phyloP scores from a whole-genome alignment of 139 green algal genomes.

The Diplosphaera chodatii region DNA sequence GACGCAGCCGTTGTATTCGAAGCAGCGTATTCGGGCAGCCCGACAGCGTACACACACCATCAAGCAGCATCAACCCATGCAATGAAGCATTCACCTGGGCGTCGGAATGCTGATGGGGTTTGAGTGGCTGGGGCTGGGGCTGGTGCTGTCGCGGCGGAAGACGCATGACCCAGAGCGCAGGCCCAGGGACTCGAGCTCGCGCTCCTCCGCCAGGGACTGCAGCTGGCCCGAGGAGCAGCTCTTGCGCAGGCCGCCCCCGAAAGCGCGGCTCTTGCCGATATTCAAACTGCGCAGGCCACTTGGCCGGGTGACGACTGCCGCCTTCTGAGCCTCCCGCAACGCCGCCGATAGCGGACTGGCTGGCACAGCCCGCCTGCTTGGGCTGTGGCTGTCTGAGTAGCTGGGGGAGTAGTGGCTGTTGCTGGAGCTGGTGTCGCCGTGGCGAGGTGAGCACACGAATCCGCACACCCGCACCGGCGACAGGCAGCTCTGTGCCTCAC shows the following conservation, averaged over 20 bases:
- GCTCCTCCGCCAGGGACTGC: neutral
- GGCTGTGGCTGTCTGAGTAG: neutral
- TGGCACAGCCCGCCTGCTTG: neutral
- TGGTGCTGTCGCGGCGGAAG: neutral
- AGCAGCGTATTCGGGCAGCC: no score
- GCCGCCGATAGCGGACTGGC: neutral
- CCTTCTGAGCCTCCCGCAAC: neutral
- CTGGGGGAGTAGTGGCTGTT: neutral
- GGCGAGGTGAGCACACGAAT: neutral
- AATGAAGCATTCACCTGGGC: neutral
- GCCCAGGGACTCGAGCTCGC: neutral
- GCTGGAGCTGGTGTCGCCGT: neutral
- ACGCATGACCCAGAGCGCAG: neutral
- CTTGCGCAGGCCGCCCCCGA: neutral
- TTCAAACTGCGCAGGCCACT: neutral
- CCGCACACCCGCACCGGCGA: neutral
- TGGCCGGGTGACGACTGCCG: neutral
- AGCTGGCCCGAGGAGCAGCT: neutral
- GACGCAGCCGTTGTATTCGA: no score
- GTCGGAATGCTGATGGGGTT: neutral
- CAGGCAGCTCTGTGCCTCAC: neutral
- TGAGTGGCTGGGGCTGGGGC: neutral
- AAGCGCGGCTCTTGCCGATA: neutral
- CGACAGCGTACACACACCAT: no score
- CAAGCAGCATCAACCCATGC: no score